Evolutionary conservation across 2,329 filamentous ascomycete species (phyloP).

Genomic region (Verticillium zaregamsianum): DNA sequence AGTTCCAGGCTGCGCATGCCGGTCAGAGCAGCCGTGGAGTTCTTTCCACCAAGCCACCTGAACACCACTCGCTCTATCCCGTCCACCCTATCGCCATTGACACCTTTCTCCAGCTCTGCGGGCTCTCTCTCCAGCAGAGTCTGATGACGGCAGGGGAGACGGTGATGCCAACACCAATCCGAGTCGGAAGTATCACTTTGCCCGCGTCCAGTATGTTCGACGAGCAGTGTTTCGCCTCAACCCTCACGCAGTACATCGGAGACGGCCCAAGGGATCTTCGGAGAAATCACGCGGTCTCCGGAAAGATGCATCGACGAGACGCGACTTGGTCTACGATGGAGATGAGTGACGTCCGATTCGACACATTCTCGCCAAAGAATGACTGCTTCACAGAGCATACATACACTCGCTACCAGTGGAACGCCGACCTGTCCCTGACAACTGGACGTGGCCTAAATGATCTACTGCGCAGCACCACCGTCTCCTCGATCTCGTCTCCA

Average conservation of each 20-base stretch:
- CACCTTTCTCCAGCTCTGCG: not conserved
- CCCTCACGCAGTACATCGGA: not conserved
- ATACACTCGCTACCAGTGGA: not conserved
- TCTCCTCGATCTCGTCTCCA: not conserved
- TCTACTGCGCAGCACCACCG: not conserved
- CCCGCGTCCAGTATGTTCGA: not conserved
- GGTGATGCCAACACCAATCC: not conserved
- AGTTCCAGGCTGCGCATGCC: not conserved
- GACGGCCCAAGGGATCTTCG: not conserved
- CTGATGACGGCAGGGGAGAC: not conserved
- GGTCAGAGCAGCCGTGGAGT: not conserved
- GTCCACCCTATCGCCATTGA: constrained; percentile 3
- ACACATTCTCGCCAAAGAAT: not conserved
- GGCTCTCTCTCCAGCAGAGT: not conserved
- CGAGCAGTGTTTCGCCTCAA: not conserved
- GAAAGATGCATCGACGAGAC: not conserved
- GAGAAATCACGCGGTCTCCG: not conserved
- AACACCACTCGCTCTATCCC: constrained; percentile 1
- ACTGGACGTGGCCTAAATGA: not conserved
- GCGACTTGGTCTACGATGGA: not conserved
- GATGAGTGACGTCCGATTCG: not conserved
- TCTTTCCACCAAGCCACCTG: not conserved
- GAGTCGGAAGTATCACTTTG: not conserved
- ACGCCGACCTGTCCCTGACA: not conserved
- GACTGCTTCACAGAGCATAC: not conserved